Evolutionary conservation across 2,329 filamentous ascomycete species (phyloP).

Genomic region (Gaeumannomyces tritici): DNA sequence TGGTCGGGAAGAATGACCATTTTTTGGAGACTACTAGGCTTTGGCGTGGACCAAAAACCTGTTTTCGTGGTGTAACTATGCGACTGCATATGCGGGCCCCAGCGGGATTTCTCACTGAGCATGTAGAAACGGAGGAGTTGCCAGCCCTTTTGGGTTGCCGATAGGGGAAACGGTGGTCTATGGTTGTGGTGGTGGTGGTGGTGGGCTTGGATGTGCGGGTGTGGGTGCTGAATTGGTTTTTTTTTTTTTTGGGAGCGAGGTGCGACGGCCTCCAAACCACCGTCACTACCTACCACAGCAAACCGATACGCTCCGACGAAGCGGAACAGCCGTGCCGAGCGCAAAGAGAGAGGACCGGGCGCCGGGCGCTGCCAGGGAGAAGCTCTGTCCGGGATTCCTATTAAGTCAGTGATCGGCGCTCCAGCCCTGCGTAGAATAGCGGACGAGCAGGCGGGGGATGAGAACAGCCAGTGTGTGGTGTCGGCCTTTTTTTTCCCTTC

Average conservation of each 20-base stretch:
- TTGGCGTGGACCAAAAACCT: constrained; percentile 11
- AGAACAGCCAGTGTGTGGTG: neutral
- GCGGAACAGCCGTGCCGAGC: too few relatives aligned
- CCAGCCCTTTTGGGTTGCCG: neutral
- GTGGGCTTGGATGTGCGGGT: neutral
- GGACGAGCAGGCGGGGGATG: too few relatives aligned
- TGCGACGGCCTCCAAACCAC: too few relatives aligned
- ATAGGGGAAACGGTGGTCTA: neutral
- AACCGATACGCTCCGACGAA: neutral
- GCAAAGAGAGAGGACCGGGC: too few relatives aligned
- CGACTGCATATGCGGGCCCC: constrained; percentile 15
- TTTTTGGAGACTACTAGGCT: constrained; percentile 5
- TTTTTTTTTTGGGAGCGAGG: too few relatives aligned
- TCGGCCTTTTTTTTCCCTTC: neutral
- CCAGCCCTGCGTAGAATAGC: neutral
- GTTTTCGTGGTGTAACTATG: constrained; percentile 18
- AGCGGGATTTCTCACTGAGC: constrained; percentile 4
- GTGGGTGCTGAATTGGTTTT: too few relatives aligned
- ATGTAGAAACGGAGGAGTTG: neutral
- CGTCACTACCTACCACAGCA: too few relatives aligned
- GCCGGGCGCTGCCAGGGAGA: neutral
- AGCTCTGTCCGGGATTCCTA: neutral
- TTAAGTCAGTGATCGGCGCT: neutral
- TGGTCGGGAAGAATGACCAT: neutral
- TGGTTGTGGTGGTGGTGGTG: neutral